Evolutionary conservation across 768 basidiomycete genomes (phyloP).

Genomic region (Tylopilus felleus): DNA sequence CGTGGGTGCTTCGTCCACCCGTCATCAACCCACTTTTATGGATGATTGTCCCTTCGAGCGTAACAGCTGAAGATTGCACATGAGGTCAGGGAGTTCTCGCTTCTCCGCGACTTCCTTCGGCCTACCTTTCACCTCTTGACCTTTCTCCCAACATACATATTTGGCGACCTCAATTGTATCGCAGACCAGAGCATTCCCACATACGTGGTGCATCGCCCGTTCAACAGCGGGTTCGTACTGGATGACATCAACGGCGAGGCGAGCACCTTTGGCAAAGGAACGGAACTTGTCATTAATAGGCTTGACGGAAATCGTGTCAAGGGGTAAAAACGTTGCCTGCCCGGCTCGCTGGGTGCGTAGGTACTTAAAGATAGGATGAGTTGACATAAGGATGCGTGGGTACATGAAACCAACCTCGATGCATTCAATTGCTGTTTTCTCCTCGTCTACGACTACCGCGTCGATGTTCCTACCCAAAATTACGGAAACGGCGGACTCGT

Average conservation of each 20-base stretch:
- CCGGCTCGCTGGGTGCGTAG: constrained; percentile 93
- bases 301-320: constrained; percentile 96
- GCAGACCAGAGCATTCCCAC: constrained; percentile 92
- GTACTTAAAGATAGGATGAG: constrained; percentile 51
- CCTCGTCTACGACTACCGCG: constrained; percentile 93
- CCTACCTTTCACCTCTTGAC: constrained; percentile 94
- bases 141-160: constrained; percentile 89
- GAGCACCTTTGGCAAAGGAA: constrained; percentile 82
- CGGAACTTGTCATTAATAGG: constrained; percentile 93
- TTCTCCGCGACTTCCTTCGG: constrained; percentile 42
- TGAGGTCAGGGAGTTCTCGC: not conserved
- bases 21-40: constrained; percentile 98
- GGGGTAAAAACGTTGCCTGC: constrained; percentile 95
- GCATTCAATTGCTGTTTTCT: constrained; percentile 96
- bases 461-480: constrained; percentile 94
- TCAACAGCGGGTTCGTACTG: constrained; percentile 82
- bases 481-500: constrained; percentile 87
- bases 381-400: not conserved
- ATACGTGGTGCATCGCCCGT: constrained; percentile 94
- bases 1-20: constrained; percentile 81
- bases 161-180: constrained; percentile 93
- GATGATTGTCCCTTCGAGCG: constrained; percentile 93
- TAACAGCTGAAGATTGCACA: constrained; percentile 63
- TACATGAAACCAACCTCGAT: constrained; percentile 64
- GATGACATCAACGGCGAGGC: constrained; percentile 84